A percentile compares a stretch with the other conserved stretches of the same genome.
Conservation (phyloP, 2,329 filamentous ascomycete species). For the Lachnellula arida region DNA sequence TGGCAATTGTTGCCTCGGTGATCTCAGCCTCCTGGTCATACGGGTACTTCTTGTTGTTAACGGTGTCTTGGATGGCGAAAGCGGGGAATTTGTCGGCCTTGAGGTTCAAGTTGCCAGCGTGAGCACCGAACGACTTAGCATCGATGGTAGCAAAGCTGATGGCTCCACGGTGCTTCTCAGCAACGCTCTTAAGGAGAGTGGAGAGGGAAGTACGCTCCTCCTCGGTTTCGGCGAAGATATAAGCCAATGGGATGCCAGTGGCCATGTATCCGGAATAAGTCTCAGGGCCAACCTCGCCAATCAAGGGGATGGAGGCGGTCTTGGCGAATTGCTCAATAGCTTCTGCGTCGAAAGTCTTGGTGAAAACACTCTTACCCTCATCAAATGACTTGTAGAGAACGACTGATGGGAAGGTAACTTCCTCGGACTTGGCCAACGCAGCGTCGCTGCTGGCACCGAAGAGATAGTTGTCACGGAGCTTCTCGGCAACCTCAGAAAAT, state of each 20-base stretch:
- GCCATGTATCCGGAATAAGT: slow-evolving; percentile 96
- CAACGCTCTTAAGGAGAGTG: slow-evolving; percentile 75
- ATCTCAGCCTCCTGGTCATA: slow-evolving; percentile 82
- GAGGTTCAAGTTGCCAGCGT: slow-evolving; percentile 95
- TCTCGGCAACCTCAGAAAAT: slow-evolving; percentile 65
- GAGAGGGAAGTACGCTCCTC: slow-evolving; percentile 83
- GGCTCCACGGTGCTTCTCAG: slow-evolving; percentile 86
- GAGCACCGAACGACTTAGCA: slow-evolving; percentile 87
- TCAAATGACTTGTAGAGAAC: slow-evolving; percentile 98
- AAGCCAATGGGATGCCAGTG: slow-evolving; percentile 85
- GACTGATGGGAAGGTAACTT: slow-evolving; percentile 78
- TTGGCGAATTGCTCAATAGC: slow-evolving; percentile 80
- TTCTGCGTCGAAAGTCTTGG: slow-evolving; percentile 75
- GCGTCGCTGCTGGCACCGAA: slow-evolving; percentile 86
- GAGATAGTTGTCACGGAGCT: slow-evolving; percentile 83
- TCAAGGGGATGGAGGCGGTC: slow-evolving; percentile 78
- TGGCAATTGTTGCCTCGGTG: slow-evolving; percentile 59
- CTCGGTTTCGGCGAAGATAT: slow-evolving; percentile 90
- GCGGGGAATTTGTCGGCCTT: slow-evolving; percentile 92
- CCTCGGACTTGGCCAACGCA: slow-evolving; percentile 81
- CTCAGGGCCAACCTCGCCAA: slow-evolving; percentile 94
- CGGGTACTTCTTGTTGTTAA: slow-evolving; percentile 96
- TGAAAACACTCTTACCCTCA: slow-evolving; percentile 85
- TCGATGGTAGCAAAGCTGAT: slow-evolving; percentile 99
- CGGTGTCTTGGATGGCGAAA: slow-evolving; percentile 93